Percentiles rank a stretch among this genome's conserved stretches.
phyloP scores from a whole-genome alignment of 352 stramenopile species.

The Pythium utonaiense region DNA sequence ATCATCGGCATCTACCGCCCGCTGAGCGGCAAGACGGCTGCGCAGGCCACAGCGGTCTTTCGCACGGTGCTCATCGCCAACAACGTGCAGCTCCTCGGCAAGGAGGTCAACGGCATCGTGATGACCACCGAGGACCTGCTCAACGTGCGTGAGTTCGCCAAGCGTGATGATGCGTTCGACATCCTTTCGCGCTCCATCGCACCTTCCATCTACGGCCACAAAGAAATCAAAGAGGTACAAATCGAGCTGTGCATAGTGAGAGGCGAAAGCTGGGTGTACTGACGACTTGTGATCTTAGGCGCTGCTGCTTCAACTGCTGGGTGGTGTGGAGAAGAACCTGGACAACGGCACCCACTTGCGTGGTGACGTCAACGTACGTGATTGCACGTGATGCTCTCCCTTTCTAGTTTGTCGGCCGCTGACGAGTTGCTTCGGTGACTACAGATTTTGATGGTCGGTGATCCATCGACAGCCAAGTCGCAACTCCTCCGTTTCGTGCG shows the following conservation, averaged over 20 bases:
- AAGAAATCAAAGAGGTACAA: slow-evolving; percentile 96
- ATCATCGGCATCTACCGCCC: slow-evolving; percentile 95
- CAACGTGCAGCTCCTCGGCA: slow-evolving; percentile 93
- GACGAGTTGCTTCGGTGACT: background rate
- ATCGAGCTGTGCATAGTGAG: slow-evolving; percentile 9
- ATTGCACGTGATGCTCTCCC: no score
- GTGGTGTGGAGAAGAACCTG: slow-evolving; percentile 95
- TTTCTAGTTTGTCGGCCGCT: no score
- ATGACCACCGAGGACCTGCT: slow-evolving; percentile 91
- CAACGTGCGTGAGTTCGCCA: slow-evolving; percentile 92
- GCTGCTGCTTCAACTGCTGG: slow-evolving; percentile 79
- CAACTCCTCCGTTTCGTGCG: slow-evolving; percentile 98
- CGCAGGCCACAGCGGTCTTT: slow-evolving; percentile 90
- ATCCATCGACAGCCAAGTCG: slow-evolving; percentile 98
- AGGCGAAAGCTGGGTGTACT: background rate
- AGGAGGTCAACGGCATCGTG: slow-evolving; percentile 92
- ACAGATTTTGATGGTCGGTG: slow-evolving; percentile 94
- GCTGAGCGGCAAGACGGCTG: slow-evolving; percentile 74
- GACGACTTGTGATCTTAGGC: slow-evolving; percentile 22
- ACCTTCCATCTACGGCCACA: slow-evolving; percentile 98
- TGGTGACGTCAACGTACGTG: slow-evolving; percentile 97
- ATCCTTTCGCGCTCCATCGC: slow-evolving; percentile 94
- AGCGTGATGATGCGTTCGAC: slow-evolving; percentile 87
- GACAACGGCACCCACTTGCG: slow-evolving; percentile 99
- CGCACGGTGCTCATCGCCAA: slow-evolving; percentile 96